Conservation (phyloP, 1,284 basidiomycete species). For the Athelia sp. region DNA sequence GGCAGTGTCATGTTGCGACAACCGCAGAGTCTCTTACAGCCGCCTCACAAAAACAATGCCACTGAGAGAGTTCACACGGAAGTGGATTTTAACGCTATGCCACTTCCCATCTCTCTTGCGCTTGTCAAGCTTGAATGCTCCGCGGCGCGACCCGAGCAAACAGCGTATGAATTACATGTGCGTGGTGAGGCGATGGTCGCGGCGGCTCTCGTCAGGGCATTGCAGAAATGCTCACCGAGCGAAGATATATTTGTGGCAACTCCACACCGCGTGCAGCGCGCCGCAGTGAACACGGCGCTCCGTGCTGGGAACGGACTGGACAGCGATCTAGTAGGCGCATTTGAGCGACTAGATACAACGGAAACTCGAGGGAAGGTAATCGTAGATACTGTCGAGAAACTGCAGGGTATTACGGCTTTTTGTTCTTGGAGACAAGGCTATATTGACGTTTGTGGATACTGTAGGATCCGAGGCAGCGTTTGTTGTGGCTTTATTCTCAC, state of each 20-base stretch:
- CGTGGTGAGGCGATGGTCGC: constrained; percentile 40
- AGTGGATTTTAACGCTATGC: constrained; percentile 9
- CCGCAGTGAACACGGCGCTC: constrained; percentile 38
- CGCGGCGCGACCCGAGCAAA: constrained; percentile 22
- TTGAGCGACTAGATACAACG: constrained; percentile 4
- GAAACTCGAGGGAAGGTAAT: constrained; percentile 22
- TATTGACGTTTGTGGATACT: no score
- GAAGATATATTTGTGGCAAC: constrained; percentile 46
- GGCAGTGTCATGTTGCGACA: constrained; percentile 34
- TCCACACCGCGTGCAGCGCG: constrained; percentile 42
- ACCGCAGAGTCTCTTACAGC: constrained; percentile 26
- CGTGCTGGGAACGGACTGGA: not conserved
- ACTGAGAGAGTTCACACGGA: not conserved
- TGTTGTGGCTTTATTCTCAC: constrained; percentile 44
- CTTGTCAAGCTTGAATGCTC: constrained; percentile 31
- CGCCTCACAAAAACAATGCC: constrained; percentile 15
- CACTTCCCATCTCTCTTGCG: constrained; percentile 34
- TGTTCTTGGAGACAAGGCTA: no score
- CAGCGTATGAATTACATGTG: constrained; percentile 40
- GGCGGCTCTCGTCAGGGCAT: constrained; percentile 32
- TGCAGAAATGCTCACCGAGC: constrained; percentile 31
- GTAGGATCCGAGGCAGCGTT: constrained; percentile 45
- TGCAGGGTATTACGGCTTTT: constrained; percentile 46
- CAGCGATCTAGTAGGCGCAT: constrained; percentile 8
- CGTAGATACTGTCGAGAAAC: constrained; percentile 43